Evolutionary conservation across 2,329 filamentous ascomycete genomes (phyloP), one percentile per base, ranked within the genome.

Genomic region (Fusarium bulbicola): DNA sequence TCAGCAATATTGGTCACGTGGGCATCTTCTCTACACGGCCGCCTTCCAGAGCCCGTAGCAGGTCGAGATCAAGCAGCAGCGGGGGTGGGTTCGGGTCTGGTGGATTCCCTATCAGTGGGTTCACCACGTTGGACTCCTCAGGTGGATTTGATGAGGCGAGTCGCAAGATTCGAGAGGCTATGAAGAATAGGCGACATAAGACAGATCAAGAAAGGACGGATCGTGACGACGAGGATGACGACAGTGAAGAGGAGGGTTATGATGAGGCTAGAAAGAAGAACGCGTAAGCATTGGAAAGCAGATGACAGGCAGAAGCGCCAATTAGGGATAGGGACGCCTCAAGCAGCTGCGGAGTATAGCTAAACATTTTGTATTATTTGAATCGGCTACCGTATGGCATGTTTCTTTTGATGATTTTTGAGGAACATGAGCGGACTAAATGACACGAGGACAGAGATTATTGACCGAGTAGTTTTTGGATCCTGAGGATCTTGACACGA

Each of bases 1-100:
- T 98, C 84, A 92, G 92, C 82, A 95, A 98, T 81, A 92, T 98
- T 72, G 92, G 93, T 18, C 91, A 89, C 54, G 92, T 97, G 74
- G 93, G 93, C 69, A 92, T 99, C 83, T 99, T 98, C 84, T 94
- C 95, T 6, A 96, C 94, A 21, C 88, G 93, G 36, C 95, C 95
- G 9, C 88, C 92, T n/a, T 97, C 93, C 58, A 91, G 94, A n/a
- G 92, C 89, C 58, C 88, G 91, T 63, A 92, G 89, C 74, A 87
- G 92, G 32, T 93, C 91, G 76, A 88, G 92, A 57, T 93, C 90
- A 76, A 90, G 92, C 80, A 93, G 91, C 70, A 89, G 88, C 69
- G 90, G 90, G 45, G 89, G 90, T 32, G 87, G 89, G 2, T 86
- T 90, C 63, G 89, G 90, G 7, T 88, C 87, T 24, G 84, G 85